Conservation (phyloP, 1,284 basidiomycete species). For the Binderoboletus segoi region DNA sequence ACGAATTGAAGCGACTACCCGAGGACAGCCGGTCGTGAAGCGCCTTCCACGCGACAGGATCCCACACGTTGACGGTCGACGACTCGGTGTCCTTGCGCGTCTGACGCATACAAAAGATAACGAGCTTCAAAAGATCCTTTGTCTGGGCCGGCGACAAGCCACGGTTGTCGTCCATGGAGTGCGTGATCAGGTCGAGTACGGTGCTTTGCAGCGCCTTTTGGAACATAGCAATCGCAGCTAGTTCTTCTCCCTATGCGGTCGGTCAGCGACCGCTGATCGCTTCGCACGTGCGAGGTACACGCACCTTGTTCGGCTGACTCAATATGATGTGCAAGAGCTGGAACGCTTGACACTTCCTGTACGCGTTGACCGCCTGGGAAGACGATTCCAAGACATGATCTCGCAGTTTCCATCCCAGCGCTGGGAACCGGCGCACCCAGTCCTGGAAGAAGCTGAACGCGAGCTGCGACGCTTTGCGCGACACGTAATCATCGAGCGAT, state of each 20-base stretch:
- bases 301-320: constrained; percentile 47
- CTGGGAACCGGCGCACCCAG: constrained; percentile 71
- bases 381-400: constrained; percentile 58
- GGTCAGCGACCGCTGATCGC: not conserved
- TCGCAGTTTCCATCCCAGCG: constrained; percentile 69
- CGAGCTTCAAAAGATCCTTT: constrained; percentile 82
- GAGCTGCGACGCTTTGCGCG: constrained; percentile 79
- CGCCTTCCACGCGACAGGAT: constrained; percentile 43
- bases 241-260: constrained; percentile 27
- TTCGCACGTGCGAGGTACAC: constrained; percentile 1
- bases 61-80: constrained; percentile 42
- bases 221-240: constrained; percentile 50
- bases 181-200: constrained; percentile 54
- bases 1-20: constrained; percentile 49
- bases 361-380: constrained; percentile 68
- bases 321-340: constrained; percentile 72
- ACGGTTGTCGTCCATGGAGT: constrained; percentile 52
- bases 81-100: constrained; percentile 48
- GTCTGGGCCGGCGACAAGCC: constrained; percentile 67
- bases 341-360: constrained; percentile 76
- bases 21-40: constrained; percentile 41
- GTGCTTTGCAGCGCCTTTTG: constrained; percentile 46
- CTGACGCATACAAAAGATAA: constrained; percentile 65
- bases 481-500: constrained; percentile 79
- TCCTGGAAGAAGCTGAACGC: constrained; percentile 80